Evolutionary conservation across 2,329 filamentous ascomycete species (phyloP), one percentile per base, ranked within the genome.

Genomic region (Aspergillus flavus): DNA sequence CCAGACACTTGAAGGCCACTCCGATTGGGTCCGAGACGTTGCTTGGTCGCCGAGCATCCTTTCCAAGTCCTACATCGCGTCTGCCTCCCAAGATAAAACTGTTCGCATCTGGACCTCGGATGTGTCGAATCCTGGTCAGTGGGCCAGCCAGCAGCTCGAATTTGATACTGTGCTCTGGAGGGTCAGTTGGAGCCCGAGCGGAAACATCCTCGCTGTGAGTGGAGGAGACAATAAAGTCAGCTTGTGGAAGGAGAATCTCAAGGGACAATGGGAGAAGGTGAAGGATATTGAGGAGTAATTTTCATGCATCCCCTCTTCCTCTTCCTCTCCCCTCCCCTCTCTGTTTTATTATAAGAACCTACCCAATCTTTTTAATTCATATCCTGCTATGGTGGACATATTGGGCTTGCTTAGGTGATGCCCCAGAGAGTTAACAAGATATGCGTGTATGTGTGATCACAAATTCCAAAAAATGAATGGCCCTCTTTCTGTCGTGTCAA

Each of bases 191-290:
- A 97, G 93, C 72, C 84, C 98, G 75, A 97, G 93, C 78, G 95
- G 95, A 58, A 99, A 99, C 77, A 94, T 98, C 23, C 84, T 99
- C 72, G 95, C 95, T 11, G 93, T 97, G 66, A 95, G 91, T 75
- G 93, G 93, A 45, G 92, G 91, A 30, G 94, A 99, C 81, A 99
- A 99, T 84, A 94, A 96, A 82, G 94, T 99, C 61, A 96, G 91
- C 59, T 80, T 99, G 78, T 99, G 94, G 94, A 99, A 98, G 86
- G 95, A 99, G 86, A 96, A 96, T 77, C 83, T 99, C 71, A 91
- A 91, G 77, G 95, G 95, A 61, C 92, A 96, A 76, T 99, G 95
- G 95, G 94, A 98, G 81, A 92, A 91, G 73, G 92, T 98, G 69
- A 97, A 97, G 87, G 93, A 92, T 64, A 94, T 99, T 76, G 94